Evolutionary conservation across 805 yeast genomes (phyloP).

Genomic region (Starmerella cellae): DNA sequence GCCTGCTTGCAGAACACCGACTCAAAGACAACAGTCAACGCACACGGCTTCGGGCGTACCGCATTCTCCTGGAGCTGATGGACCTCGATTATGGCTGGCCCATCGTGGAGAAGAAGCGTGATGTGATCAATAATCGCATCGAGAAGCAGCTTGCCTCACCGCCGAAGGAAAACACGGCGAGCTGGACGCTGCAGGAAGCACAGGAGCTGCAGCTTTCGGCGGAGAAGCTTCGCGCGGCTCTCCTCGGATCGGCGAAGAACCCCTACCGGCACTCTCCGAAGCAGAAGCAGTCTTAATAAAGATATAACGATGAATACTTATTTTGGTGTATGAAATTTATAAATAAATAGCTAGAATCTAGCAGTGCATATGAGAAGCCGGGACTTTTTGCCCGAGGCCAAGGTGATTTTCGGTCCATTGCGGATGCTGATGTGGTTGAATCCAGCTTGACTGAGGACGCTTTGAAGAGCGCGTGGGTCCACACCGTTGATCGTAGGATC

Average conservation of each 20-base stretch:
- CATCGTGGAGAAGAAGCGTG: constrained; percentile 12
- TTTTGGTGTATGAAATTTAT: too few species aligned
- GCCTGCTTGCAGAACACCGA: constrained; percentile 36
- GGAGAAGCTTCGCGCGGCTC: not conserved
- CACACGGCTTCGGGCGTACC: constrained; percentile 42
- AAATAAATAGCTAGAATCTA: not conserved
- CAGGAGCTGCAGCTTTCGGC: constrained; percentile 4
- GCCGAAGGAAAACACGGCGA: constrained; percentile 48
- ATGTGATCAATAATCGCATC: constrained; percentile 24
- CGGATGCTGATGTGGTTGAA: not conserved
- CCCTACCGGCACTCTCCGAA: not conserved
- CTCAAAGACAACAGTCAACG: constrained; percentile 54
- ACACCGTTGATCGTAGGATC: constrained; percentile 5
- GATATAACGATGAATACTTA: too few species aligned
- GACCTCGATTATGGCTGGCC: constrained; percentile 13
- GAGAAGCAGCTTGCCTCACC: constrained; percentile 36
- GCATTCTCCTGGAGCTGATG: constrained; percentile 32
- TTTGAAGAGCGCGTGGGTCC: not conserved
- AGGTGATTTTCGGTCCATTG: constrained; percentile 9
- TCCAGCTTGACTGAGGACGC: not conserved
- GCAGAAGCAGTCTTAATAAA: too few species aligned
- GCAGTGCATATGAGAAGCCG: constrained; percentile 1
- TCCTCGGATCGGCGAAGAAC: not conserved
- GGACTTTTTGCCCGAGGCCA: constrained; percentile 1
- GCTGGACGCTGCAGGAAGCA: constrained; percentile 35